Base-by-base conservation (phyloP, 2,329 filamentous ascomycete species). In the Cladophialophora yegresii region DNA sequence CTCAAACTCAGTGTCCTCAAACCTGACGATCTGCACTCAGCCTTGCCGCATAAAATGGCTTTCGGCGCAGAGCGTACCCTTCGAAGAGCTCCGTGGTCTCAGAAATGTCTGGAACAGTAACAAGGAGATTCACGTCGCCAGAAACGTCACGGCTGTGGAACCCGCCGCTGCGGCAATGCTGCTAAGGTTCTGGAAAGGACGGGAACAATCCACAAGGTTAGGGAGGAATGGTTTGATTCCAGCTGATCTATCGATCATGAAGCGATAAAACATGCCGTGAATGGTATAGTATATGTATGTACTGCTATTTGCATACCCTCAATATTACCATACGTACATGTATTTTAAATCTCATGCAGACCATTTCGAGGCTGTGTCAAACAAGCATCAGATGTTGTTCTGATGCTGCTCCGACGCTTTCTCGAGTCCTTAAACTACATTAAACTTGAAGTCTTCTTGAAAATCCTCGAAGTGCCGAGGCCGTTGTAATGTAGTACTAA, bases 131-230 rank as follows among this genome's bases (percentile, higher is more conserved):
- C 58, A 66, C 33, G 45, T 68, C 9, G 66, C 66, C 2, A 54
- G 63, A 22, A 68, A 68, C 32, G 63, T 68, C 26, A 68, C 66
- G 2, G 51, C 66, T 5, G 61, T 68, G n/a, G 66, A 68, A 43
- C 63, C 63, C 1, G 7, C 16, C 4, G 61, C 55, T 33, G 66
- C 43, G 20, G 45, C 53, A 2, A 7, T 2, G 13, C 16, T 61
- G 50, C 26, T 59, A 4, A 30, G 26, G 45, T 36, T 9, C 26
- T 59, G 57, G 57, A 22, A 50, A 16, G 22, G 10, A 7, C 26
- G 22, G 12, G 47, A 50, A 50, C 6, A 50, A 10, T 50, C 47
- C 3, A 28, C 10, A 50, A 50, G 47, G 23, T 2, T 16, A 7
- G 47, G 47, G 10, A 26, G 47, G 6, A n/a, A n/a, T n/a, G 16